Base-by-base conservation (phyloP, 495 filamentous ascomycete species). In the Penicillium angulare region DNA sequence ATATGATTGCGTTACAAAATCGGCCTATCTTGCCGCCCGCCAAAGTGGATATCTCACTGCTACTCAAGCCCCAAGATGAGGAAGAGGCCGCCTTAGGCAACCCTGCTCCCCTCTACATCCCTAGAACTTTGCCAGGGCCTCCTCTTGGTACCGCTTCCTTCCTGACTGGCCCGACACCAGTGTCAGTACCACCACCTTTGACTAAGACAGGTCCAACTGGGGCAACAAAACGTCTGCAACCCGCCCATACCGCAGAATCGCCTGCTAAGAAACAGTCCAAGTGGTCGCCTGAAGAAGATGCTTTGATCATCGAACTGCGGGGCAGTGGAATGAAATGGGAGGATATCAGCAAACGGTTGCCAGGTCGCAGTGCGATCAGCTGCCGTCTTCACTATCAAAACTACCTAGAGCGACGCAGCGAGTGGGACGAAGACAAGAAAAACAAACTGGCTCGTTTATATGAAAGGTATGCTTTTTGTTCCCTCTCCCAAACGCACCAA, bases 381-480 rank as follows among this genome's bases (percentile, higher is more conserved):
- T 98, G 93, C 68, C 84, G 93, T 18, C 78, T 98, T 35, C 91
- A 96, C 57, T 98, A 96, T 69, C 93, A 98, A 55, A 98, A 98
- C 63, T 98, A 97, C 65, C 78, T 97, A 42, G 95, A 98, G 67
- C 80, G 89, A 59, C 73, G 89, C 48, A 85, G 85, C 53, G 88
- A 95, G 57, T 98, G 93, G 93, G 89, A 95, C 60, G 93, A 98
- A 57, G 93, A 97, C 68, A 87, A 88, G 69, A 97, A 97, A 74
- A 93, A 97, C 72, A 96, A 92, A 70, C 80, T 98, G 15, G 92
- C 93, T 27, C 82, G 90, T 53, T 76, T 97, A 41, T 98, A 98
- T 68, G 92, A 96, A 67, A 88, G 95, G 93, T 97, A 85, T 63
- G 81, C 22, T 43, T n/a, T 18, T 16, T 24, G 6, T 34, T 7